Percentiles rank a stretch among this genome's conserved stretches.
phyloP scores from a whole-genome alignment of 805 yeast genomes.

The Candida koratica region DNA sequence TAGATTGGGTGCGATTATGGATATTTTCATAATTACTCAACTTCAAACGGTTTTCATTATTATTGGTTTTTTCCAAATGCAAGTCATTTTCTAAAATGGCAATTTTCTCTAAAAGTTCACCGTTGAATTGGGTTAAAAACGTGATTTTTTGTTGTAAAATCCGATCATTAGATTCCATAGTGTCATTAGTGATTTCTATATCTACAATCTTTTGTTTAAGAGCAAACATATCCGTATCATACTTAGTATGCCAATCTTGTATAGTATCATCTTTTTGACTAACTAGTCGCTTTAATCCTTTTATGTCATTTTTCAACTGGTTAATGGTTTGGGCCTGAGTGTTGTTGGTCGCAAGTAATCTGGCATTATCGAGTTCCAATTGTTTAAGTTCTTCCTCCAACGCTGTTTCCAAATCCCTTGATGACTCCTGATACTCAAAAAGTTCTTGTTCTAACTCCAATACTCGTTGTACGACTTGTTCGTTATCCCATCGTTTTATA shows the following conservation, averaged over 20 bases:
- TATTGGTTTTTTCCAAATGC: conserved; percentile 23
- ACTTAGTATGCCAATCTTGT: not conserved
- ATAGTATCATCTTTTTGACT: conserved; percentile 18
- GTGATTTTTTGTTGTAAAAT: conserved; percentile 30
- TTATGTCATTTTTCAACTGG: conserved; percentile 1
- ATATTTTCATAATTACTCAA: conserved; percentile 31
- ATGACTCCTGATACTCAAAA: conserved; percentile 40
- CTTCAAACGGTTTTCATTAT: conserved; percentile 24
- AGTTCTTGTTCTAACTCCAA: conserved; percentile 36
- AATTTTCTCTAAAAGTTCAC: conserved; percentile 39
- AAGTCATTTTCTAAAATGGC: conserved; percentile 42
- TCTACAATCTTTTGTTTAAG: conserved; percentile 33
- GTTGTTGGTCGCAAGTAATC: conserved; percentile 15
- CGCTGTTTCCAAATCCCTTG: conserved; percentile 42
- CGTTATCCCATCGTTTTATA: conserved; percentile 10
- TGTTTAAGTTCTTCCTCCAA: conserved; percentile 40
- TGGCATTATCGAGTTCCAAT: conserved; percentile 25
- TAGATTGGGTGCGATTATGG: not conserved
- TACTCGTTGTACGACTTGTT: conserved; percentile 20
- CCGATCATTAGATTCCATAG: conserved; percentile 37
- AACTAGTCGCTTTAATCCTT: conserved; percentile 18
- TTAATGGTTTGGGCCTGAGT: conserved; percentile 1
- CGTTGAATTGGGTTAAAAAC: conserved; percentile 35
- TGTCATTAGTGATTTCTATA: conserved; percentile 43
- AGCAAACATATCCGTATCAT: conserved; percentile 19